These are phyloP conservation scores for Pythium rhizo-oryzae DNA, from an alignment of 352 stramenopile genomes.

Conservation along the genomic window DNA sequence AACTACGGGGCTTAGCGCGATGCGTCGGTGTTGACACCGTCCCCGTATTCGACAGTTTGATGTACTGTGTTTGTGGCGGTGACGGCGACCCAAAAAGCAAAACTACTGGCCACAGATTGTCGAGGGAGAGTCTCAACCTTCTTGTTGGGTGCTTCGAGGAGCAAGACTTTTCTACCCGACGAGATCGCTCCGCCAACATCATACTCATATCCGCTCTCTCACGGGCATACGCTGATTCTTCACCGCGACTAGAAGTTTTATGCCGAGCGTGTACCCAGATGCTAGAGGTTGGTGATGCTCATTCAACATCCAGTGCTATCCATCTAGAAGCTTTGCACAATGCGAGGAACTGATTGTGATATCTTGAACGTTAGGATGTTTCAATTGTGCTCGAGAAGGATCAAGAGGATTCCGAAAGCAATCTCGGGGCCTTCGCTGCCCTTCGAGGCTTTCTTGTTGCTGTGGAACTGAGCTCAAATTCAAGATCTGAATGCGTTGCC, in stretches of 20 bases:
- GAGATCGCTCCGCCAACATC: not conserved
- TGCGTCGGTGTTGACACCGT: conserved; percentile 8
- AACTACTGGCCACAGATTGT: not conserved
- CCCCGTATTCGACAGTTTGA: conserved; percentile 11
- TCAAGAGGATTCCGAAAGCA: not conserved
- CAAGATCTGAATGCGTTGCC: not conserved
- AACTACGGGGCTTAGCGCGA: conserved; percentile 3
- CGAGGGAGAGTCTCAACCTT: not conserved
- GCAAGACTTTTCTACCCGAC: not conserved
- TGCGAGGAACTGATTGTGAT: no score
- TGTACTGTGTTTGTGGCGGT: not conserved
- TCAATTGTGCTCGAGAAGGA: not conserved
- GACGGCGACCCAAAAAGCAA: not conserved
- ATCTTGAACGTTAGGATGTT: not conserved
- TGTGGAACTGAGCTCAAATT: not conserved
- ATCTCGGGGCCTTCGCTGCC: conserved; percentile 10
- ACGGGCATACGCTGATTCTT: not conserved
- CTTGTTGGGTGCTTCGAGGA: not conserved
- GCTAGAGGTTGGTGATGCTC: not conserved
- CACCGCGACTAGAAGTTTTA: not conserved
- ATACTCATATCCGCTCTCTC: not conserved
- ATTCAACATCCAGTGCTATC: not conserved
- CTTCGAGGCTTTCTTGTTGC: conserved; percentile 12
- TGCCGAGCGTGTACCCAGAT: conserved; percentile 1
- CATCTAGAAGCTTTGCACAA: not conserved